Percentiles rank a stretch among this genome's conserved stretches.
phyloP scores from a whole-genome alignment of 2,329 filamentous ascomycete species.

The Penicillium sp. region DNA sequence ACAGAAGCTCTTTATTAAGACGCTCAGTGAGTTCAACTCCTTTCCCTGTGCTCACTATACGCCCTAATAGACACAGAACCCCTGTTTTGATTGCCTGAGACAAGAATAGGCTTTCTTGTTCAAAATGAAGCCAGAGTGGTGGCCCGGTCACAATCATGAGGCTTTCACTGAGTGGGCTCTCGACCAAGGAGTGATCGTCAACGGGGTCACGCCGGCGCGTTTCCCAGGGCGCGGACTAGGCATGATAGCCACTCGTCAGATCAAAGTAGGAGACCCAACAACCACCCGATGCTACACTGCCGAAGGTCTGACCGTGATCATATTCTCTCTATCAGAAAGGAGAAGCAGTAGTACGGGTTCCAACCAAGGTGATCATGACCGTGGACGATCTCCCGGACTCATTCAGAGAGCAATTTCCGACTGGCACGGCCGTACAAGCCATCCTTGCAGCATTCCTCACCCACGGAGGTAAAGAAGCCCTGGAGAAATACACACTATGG shows the following conservation, averaged over 20 bases:
- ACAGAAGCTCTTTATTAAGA: no score
- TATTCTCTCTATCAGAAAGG: conserved; percentile 45
- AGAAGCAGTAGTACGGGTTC: conserved; percentile 64
- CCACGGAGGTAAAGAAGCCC: conserved; percentile 47
- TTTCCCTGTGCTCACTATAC: no score
- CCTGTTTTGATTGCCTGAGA: no score
- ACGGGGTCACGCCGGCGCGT: conserved; percentile 63
- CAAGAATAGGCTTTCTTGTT: no score
- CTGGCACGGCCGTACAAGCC: conserved; percentile 63
- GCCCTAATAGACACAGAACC: no score
- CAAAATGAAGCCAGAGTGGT: conserved; percentile 30
- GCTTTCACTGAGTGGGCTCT: conserved; percentile 67
- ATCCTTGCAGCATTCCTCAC: conserved; percentile 68
- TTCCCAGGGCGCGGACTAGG: conserved; percentile 75
- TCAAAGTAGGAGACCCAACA: conserved; percentile 54
- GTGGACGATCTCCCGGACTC: conserved; percentile 57
- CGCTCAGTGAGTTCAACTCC: no score
- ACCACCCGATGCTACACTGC: neutral
- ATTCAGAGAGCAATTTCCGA: conserved; percentile 53
- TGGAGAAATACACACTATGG: conserved; percentile 57
- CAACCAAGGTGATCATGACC: conserved; percentile 61
- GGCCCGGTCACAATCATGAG: conserved; percentile 41
- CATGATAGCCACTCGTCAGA: conserved; percentile 65
- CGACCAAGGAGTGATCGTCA: conserved; percentile 62
- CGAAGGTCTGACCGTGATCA: neutral